Conservation (phyloP, 371 early-diverging fungal genomes). For the Rhizopus arrhizus region DNA sequence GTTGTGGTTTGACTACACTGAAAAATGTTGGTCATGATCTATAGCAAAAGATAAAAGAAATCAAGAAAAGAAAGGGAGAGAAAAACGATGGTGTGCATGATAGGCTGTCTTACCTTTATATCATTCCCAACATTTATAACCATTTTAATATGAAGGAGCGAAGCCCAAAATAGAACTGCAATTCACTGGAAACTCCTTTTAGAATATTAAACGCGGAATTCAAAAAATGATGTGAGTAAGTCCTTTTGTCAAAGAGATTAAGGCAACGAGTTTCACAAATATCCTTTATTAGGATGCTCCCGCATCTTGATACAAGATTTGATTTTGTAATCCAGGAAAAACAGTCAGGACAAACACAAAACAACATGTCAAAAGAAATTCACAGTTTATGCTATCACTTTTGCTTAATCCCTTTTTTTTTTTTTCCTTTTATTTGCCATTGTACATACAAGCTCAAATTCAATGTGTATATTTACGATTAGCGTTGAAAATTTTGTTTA, state of each 20-base stretch:
- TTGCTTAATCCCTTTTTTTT: too few relatives aligned
- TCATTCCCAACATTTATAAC: neutral
- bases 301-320: neutral
- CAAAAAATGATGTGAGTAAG: neutral
- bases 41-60: neutral
- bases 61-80: neutral
- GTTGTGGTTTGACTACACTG: neutral
- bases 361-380: too few relatives aligned
- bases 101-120: neutral
- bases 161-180: constrained; percentile 2
- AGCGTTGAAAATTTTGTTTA: too few relatives aligned
- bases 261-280: constrained; percentile 5
- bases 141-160: neutral
- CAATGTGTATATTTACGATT: too few relatives aligned
- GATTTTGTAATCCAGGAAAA: neutral
- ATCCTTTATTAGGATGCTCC: neutral
- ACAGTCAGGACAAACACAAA: neutral
- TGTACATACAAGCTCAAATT: too few relatives aligned
- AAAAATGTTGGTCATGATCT: neutral
- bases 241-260: neutral
- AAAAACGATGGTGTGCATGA: neutral
- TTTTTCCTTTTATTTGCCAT: too few relatives aligned
- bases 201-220: neutral
- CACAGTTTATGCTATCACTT: too few relatives aligned
- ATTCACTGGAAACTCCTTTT: constrained; percentile 2